These are phyloP conservation scores for Musa beccarii DNA, from an alignment of 176 grass and related monocot genomes.

Conservation along the genomic window DNA sequence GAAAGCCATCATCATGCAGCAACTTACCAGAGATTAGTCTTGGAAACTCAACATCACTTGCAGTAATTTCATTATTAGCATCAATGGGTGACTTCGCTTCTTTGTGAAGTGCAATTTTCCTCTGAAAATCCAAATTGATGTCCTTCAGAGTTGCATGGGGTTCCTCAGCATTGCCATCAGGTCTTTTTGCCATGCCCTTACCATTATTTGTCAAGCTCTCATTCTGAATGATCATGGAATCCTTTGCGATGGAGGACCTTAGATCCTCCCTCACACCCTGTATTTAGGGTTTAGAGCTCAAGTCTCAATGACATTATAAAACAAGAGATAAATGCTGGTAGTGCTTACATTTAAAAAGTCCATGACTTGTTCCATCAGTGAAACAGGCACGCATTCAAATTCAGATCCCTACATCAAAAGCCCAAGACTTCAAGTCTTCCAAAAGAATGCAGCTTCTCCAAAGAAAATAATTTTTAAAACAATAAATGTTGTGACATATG, in stretches of 20 bases:
- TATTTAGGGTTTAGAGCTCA: conserved; percentile 23
- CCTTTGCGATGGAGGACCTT: conserved; percentile 60
- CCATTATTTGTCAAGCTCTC: conserved; percentile 34
- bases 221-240: conserved; percentile 61
- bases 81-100: conserved; percentile 15
- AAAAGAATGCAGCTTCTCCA: conserved; percentile 11
- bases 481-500: not conserved
- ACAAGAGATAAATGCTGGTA: conserved; percentile 5
- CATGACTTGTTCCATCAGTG: conserved; percentile 70
- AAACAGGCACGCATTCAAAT: conserved; percentile 90
- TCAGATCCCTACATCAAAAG: conserved; percentile 47
- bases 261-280: conserved; percentile 86
- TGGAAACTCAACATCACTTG: conserved; percentile 34
- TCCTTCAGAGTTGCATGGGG: conserved; percentile 29
- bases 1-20: not conserved
- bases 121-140: conserved; percentile 56
- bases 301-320: conserved; percentile 11
- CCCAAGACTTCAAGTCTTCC: not conserved
- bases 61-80: not conserved
- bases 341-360: conserved; percentile 82
- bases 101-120: conserved; percentile 57
- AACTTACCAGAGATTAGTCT: conserved; percentile 42
- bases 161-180: conserved; percentile 16
- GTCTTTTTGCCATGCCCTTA: conserved; percentile 4
- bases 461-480: not conserved